Conservation (phyloP, 2,329 filamentous ascomycete species). For the Paecilomyces sp. region DNA sequence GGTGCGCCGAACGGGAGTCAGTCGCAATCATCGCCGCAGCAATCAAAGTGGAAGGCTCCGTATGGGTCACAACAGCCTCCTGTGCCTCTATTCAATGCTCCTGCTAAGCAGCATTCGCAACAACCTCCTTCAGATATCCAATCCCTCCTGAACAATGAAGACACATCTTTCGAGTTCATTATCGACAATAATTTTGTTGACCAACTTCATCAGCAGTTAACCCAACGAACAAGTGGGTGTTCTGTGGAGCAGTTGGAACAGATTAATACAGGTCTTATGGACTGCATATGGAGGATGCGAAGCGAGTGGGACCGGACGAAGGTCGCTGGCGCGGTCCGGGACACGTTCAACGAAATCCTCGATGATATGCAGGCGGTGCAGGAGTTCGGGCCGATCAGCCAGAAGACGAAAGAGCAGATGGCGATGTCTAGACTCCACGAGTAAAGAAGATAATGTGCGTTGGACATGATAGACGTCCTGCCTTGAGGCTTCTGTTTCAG, state of each 20-base stretch:
- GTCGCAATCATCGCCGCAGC: slow-evolving; percentile 17
- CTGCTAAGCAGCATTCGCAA: slow-evolving; percentile 17
- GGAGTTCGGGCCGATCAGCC: slow-evolving; percentile 28
- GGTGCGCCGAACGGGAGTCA: slow-evolving; percentile 27
- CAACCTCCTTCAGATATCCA: slow-evolving; percentile 22
- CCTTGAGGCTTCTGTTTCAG: background rate
- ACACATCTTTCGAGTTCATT: slow-evolving; percentile 19
- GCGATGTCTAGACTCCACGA: slow-evolving; percentile 8
- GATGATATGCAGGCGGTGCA: slow-evolving; percentile 51
- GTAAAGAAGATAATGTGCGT: slow-evolving; percentile 2
- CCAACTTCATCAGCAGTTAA: slow-evolving; percentile 56
- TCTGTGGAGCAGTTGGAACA: slow-evolving; percentile 94
- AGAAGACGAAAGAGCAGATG: slow-evolving; percentile 25
- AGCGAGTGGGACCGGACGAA: slow-evolving; percentile 75
- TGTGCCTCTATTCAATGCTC: slow-evolving; percentile 32
- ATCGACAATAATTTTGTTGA: slow-evolving; percentile 47
- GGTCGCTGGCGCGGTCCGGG: slow-evolving; percentile 57
- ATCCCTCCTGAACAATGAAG: slow-evolving; percentile 26
- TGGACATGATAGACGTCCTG: background rate
- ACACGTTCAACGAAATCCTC: slow-evolving; percentile 66
- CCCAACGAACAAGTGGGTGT: slow-evolving; percentile 63
- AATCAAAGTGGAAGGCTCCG: background rate
- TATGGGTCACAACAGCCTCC: slow-evolving; percentile 21
- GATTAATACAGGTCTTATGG: slow-evolving; percentile 84
- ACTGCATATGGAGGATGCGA: slow-evolving; percentile 72